phyloP scores from a whole-genome alignment of 2,329 filamentous ascomycete genomes.

The Fusarium verrucosum region DNA sequence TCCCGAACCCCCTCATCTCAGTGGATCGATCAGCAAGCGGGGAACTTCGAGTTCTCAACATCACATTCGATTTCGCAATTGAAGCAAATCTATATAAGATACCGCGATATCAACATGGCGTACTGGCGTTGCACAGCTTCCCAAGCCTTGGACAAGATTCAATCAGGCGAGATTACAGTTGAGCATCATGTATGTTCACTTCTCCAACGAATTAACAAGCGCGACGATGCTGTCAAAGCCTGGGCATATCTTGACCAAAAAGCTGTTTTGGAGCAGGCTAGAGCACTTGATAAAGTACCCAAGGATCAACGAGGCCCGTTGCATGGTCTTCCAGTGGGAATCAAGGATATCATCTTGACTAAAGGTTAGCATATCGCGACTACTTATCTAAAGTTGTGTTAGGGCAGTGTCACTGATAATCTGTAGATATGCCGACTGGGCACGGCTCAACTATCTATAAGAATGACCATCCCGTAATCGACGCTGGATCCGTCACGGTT shows the following conservation, averaged over 20 bases:
- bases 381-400: background rate
- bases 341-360: constrained; percentile 69
- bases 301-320: constrained; percentile 59
- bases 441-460: constrained; percentile 64
- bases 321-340: constrained; percentile 65
- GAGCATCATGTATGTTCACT: constrained; percentile 61
- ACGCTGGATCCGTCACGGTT: constrained; percentile 61
- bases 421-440: constrained; percentile 63
- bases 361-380: constrained; percentile 55
- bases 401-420: rapidly evolving
- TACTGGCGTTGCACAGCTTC: constrained; percentile 51
- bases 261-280: constrained; percentile 59
- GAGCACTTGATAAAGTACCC: constrained; percentile 59
- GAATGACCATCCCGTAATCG: constrained; percentile 53
- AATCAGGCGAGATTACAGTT: constrained; percentile 55
- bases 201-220: constrained; percentile 54
- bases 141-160: constrained; percentile 52
- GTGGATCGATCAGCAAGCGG: constrained; percentile 12
- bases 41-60: constrained; percentile 4
- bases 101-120: background rate
- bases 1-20: constrained; percentile 9
- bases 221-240: constrained; percentile 58
- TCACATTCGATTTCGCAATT: no score
- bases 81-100: rapidly evolving
- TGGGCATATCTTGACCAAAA: constrained; percentile 59